Base-by-base conservation (phyloP, 2,329 filamentous ascomycete genomes). In the Fusarium sambucinum region DNA sequence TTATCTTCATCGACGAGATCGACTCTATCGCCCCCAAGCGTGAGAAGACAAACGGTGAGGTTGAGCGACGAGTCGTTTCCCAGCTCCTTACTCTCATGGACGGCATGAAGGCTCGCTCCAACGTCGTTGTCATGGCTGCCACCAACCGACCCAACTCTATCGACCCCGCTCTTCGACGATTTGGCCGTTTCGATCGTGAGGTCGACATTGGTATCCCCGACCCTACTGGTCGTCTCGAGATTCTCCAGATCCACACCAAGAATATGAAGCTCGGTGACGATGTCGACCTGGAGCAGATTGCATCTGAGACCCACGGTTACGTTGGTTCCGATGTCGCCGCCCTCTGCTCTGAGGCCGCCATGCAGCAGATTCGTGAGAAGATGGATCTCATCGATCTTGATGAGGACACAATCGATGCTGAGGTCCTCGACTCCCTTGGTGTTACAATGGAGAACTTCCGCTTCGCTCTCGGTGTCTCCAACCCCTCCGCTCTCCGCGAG, bases 361-460 rank as follows among this genome's bases (percentile, higher is more conserved):
- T 99, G 96, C 96, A 99, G 82, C 96, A 99, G 84, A 99, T 99
- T 82, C 95, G 96, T 84, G 96, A 99, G 84, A 99, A 99, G 91
- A 99, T 99, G 96, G 96, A 99, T 79, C 89, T 99, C 70, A 99
- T 99, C 73, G 96, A 99, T 82, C 88, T 99, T 33, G 96, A 99
- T 71, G 96, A 99, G 84, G 96, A 99, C 78, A 99, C 96, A 66
- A 99, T 99, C 68, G 96, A 99, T 76, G 96, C 96, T 30, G 96
- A 99, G 84, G 96, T 99, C 53, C 89, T 99, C 55, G 96, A 99
- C 83, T 98, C 96, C 45, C 90, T 99, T 46, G 96, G 96, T 80
- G 96, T 99, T 48, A 99, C 96, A 66, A 98, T 98, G 93, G 96
- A 99, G 82, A 99, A 99, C 89, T 99, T 99, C 93, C 92, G 94